These are phyloP conservation scores for Phytophthora pseudosyringae DNA, from an alignment of 352 stramenopile genomes.

Conservation along the genomic window DNA sequence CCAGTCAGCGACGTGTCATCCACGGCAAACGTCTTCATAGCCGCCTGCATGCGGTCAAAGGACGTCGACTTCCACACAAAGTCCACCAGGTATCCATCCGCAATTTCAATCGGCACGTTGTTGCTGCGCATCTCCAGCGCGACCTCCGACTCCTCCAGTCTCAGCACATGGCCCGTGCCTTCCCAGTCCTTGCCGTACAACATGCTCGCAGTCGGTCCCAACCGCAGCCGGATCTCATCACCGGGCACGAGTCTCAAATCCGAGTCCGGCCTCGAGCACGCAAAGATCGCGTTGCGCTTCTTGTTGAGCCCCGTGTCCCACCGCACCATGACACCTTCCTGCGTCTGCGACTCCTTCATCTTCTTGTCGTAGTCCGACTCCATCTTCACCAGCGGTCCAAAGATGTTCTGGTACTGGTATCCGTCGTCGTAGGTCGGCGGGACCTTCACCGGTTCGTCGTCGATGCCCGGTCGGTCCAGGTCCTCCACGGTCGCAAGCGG, in stretches of 20 bases:
- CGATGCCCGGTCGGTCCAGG: conserved; percentile 93
- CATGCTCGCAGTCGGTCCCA: conserved; percentile 85
- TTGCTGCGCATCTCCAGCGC: conserved; percentile 87
- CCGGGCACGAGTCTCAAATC: conserved; percentile 94
- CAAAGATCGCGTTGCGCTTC: conserved; percentile 97
- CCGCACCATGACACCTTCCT: conserved; percentile 92
- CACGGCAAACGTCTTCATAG: conserved; percentile 98
- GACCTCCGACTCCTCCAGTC: conserved; percentile 86
- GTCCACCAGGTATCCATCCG: conserved; percentile 96
- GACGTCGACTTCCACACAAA: conserved; percentile 99
- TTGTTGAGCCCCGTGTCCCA: conserved; percentile 98
- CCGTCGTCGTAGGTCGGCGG: conserved; percentile 97
- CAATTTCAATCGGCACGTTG: conserved; percentile 92
- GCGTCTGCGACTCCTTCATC: conserved; percentile 97
- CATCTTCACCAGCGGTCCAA: conserved; percentile 99
- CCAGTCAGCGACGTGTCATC: conserved; percentile 98
- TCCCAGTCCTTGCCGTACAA: conserved; percentile 93
- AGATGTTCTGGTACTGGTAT: conserved; percentile 99
- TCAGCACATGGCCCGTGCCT: conserved; percentile 94
- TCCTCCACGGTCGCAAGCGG: conserved; percentile 96
- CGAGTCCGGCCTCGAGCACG: conserved; percentile 88
- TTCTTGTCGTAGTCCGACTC: conserved; percentile 99
- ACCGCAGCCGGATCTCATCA: conserved; percentile 96
- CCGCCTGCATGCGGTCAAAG: conserved; percentile 99
- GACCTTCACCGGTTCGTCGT: conserved; percentile 89